Conservation (phyloP, 176 grass and related monocot genomes). For the Thalia dealbata region DNA sequence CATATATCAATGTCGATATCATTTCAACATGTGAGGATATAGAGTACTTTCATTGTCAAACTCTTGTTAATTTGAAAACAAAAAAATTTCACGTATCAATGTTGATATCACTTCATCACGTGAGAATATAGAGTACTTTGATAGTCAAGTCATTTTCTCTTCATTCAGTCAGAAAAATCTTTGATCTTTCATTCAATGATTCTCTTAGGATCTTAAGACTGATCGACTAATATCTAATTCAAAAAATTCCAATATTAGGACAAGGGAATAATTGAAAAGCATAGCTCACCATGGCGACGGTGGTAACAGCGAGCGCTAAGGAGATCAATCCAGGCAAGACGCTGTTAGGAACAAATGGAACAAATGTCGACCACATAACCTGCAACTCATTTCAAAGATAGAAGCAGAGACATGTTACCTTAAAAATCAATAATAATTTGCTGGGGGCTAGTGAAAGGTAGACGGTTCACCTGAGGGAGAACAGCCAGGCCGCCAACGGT, state of each 20-base stretch:
- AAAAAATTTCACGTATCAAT: not conserved
- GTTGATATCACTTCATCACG: not conserved
- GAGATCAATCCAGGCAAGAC: constrained; percentile 65
- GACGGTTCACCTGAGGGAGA: constrained; percentile 60
- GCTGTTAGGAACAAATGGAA: constrained; percentile 81
- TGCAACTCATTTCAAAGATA: constrained; percentile 19
- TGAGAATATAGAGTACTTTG: not conserved
- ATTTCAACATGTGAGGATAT: not conserved
- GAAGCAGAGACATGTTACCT: not conserved
- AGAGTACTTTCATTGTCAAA: not conserved
- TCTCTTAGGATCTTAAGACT: not conserved
- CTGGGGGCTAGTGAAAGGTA: not conserved
- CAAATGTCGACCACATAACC: constrained; percentile 99
- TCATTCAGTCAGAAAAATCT: not conserved
- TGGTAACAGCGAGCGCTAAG: constrained; percentile 40
- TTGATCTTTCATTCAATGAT: not conserved
- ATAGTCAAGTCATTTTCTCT: not conserved
- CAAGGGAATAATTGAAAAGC: constrained; percentile 2
- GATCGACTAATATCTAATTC: not conserved
- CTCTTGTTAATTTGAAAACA: too few relatives aligned
- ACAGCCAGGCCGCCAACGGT: constrained; percentile 70
- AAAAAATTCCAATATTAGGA: not conserved
- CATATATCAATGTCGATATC: not conserved
- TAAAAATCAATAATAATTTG: too few relatives aligned
- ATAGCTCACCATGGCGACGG: constrained; percentile 52